Percentiles rank a stretch among this genome's conserved stretches.
These are phyloP conservation scores for Stephanodiscus minutulus DNA, from an alignment of 108 stramenopile genomes.

Conservation along the genomic window DNA sequence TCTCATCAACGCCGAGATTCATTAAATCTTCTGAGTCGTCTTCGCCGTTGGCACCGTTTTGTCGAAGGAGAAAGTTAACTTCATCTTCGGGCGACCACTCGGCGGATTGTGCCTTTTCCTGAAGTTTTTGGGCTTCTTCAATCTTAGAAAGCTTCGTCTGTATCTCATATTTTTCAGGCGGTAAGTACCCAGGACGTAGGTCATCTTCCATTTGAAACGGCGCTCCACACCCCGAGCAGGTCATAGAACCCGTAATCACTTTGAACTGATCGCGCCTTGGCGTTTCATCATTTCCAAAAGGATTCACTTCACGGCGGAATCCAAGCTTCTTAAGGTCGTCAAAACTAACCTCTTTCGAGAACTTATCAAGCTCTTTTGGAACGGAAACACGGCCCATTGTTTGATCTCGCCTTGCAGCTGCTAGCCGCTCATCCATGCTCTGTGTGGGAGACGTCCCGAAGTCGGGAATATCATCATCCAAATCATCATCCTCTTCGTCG, in stretches of 20 bases:
- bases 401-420: conserved; percentile 52
- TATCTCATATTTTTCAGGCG: conserved; percentile 71
- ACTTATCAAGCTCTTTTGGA: conserved; percentile 56
- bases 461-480: conserved; percentile 52
- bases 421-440: conserved; percentile 56
- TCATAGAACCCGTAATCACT: conserved; percentile 78
- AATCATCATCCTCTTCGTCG: conserved; percentile 35
- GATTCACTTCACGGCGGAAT: conserved; percentile 74
- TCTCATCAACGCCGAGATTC: conserved; percentile 62
- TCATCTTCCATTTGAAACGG: conserved; percentile 79
- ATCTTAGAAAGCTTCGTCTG: conserved; percentile 73
- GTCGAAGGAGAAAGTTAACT: conserved; percentile 78
- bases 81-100: conserved; percentile 89
- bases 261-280: conserved; percentile 65
- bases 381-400: conserved; percentile 57
- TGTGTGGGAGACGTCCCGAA: conserved; percentile 36
- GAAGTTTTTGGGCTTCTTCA: conserved; percentile 74
- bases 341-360: conserved; percentile 56
- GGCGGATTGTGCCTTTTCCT: conserved; percentile 74
- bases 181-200: conserved; percentile 74
- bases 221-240: conserved; percentile 84
- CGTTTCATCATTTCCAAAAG: conserved; percentile 82
- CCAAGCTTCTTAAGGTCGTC: conserved; percentile 65
- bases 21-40: conserved; percentile 28
- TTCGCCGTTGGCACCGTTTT: conserved; percentile 36